phyloP scores from a whole-genome alignment of 495 filamentous ascomycete genomes.

The Penicillium coprophilum region DNA sequence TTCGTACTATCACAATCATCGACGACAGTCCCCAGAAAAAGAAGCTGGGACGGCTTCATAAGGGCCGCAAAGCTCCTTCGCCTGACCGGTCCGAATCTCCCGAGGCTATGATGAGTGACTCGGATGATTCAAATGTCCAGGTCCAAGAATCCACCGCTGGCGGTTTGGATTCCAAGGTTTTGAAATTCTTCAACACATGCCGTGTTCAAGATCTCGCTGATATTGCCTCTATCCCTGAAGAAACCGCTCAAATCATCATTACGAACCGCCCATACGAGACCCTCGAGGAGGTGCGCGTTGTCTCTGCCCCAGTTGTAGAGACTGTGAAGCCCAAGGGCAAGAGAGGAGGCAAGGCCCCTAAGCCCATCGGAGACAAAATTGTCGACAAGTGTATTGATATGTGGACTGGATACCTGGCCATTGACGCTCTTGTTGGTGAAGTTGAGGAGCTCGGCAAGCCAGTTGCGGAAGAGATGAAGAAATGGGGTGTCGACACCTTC shows the following conservation, averaged over 20 bases:
- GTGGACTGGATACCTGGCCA: slow-evolving; percentile 71
- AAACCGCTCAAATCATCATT: slow-evolving; percentile 63
- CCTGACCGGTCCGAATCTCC: slow-evolving; percentile 41
- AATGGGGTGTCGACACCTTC: slow-evolving; percentile 75
- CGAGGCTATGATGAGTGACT: slow-evolving; percentile 42
- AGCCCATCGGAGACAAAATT: slow-evolving; percentile 66
- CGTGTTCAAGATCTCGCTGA: slow-evolving; percentile 69
- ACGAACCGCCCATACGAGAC: slow-evolving; percentile 65
- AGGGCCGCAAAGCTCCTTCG: slow-evolving; percentile 53
- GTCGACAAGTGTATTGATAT: slow-evolving; percentile 71
- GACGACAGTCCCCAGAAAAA: slow-evolving; percentile 40
- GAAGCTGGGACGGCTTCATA: slow-evolving; percentile 52
- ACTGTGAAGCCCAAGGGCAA: slow-evolving; percentile 48
- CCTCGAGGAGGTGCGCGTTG: slow-evolving; percentile 61
- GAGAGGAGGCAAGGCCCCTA: slow-evolving; percentile 47
- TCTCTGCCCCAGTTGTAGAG: slow-evolving; percentile 49
- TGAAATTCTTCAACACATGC: slow-evolving; percentile 84
- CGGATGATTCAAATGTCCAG: slow-evolving; percentile 59
- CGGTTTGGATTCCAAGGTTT: slow-evolving; percentile 56
- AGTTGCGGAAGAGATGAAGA: slow-evolving; percentile 66
- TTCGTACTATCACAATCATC: slow-evolving; percentile 23
- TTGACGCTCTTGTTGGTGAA: slow-evolving; percentile 71
- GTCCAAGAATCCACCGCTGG: slow-evolving; percentile 38
- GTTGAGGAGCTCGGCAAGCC: slow-evolving; percentile 71
- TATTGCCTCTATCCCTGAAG: slow-evolving; percentile 68